Conservation (phyloP, 2,329 filamentous ascomycete genomes). For the Diaporthe capsici region DNA sequence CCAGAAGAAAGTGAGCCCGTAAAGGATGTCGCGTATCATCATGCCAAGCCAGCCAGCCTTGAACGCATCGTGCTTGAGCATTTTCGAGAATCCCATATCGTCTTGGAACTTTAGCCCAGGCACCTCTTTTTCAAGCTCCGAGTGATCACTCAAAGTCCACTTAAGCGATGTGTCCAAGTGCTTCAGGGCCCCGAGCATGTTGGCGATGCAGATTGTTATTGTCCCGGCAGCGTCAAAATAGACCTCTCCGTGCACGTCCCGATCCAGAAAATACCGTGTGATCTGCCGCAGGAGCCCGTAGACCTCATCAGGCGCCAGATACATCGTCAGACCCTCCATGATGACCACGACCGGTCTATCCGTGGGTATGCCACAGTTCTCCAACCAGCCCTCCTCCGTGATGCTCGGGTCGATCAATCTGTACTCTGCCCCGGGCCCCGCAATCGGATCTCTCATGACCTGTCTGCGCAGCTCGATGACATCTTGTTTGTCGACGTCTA, state of each 20-base stretch:
- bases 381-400: constrained; percentile 11
- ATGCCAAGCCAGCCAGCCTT: neutral
- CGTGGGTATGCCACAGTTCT: neutral
- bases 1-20: neutral
- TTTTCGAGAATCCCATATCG: neutral
- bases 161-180: neutral
- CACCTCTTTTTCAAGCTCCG: neutral
- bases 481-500: constrained; percentile 6
- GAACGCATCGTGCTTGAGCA: neutral
- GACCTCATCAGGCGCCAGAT: neutral
- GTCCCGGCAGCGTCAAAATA: constrained; percentile 9
- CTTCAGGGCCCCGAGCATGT: neutral
- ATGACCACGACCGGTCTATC: neutral
- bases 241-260: neutral
- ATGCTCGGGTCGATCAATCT: constrained; percentile 20
- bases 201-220: neutral
- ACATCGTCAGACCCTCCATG: constrained; percentile 18
- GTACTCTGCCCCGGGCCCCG: neutral
- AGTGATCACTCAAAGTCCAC: neutral
- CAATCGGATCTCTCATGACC: neutral
- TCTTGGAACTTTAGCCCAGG: neutral
- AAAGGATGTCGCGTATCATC: neutral
- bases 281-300: neutral
- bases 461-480: constrained; percentile 5
- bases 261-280: neutral